Evolutionary conservation across 345 rosid genomes (phyloP).

Genomic region (Lepidium aucheri): DNA sequence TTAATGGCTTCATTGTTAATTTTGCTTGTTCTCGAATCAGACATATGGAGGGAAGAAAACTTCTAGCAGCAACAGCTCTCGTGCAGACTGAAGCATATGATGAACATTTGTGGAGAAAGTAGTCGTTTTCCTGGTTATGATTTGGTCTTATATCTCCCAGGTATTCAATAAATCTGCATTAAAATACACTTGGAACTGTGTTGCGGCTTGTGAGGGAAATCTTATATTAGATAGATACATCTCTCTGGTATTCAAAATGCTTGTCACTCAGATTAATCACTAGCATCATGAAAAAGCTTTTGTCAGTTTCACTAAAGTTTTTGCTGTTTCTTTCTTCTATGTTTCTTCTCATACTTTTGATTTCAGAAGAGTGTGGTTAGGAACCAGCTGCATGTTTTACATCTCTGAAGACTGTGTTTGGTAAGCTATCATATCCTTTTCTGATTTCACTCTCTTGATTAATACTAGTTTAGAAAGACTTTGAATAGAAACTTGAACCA

Average conservation of each 20-base stretch:
- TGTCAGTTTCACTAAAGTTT: background rate
- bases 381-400: no score
- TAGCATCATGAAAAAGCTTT: background rate
- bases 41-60: conserved; percentile 35
- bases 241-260: background rate
- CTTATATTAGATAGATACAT: background rate
- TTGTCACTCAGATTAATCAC: background rate
- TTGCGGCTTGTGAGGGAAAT: background rate
- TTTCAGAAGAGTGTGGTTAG: background rate
- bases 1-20: background rate
- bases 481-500: no score
- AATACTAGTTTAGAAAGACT: no score
- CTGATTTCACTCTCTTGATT: no score
- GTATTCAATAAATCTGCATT: background rate
- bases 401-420: no score
- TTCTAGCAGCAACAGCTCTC: conserved; percentile 34
- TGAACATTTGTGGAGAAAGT: background rate
- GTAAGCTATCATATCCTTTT: no score
- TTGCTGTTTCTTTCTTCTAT: background rate
- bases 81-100: background rate
- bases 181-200: background rate
- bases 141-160: background rate
- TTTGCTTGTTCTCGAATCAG: conserved; percentile 10
- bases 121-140: background rate
- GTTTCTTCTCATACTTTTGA: background rate